Conservation (phyloP, 345 rosid genomes). For the Eucalyptus globulus region DNA sequence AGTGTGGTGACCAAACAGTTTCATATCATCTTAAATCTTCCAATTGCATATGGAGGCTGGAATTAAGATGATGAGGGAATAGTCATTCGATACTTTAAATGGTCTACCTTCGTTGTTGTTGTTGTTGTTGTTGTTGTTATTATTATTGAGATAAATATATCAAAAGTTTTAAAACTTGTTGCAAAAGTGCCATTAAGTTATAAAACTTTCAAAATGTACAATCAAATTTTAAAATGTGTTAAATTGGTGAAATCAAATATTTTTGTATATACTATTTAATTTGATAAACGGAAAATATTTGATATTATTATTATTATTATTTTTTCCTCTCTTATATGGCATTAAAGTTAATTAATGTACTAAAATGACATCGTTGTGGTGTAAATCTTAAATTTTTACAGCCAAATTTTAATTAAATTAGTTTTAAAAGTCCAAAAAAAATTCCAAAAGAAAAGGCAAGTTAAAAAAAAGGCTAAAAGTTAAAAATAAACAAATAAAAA, state of each 20-base stretch:
- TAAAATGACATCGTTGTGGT: no score
- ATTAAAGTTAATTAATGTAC: not conserved
- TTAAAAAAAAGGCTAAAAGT: no score
- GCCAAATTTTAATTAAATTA: no score
- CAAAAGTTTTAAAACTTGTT: no score
- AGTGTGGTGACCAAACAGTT: not conserved
- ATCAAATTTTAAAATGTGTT: no score
- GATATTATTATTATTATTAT: not conserved
- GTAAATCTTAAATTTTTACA: no score
- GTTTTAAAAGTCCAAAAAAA: not conserved
- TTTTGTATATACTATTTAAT: not conserved
- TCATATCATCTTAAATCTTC: not conserved
- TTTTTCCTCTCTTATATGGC: not conserved
- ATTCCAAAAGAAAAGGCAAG: no score
- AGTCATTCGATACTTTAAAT: not conserved
- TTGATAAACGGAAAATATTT: not conserved
- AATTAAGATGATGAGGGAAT: not conserved
- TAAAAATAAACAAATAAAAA: no score
- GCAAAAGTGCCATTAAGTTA: not conserved
- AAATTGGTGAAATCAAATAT: not conserved
- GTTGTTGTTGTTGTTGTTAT: fast-evolving
- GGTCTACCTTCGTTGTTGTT: not conserved
- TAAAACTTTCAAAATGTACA: no score
- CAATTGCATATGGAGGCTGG: not conserved
- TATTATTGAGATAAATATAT: no score